Conservation (phyloP, 345 rosid genomes). For the Iberis pinnata region DNA sequence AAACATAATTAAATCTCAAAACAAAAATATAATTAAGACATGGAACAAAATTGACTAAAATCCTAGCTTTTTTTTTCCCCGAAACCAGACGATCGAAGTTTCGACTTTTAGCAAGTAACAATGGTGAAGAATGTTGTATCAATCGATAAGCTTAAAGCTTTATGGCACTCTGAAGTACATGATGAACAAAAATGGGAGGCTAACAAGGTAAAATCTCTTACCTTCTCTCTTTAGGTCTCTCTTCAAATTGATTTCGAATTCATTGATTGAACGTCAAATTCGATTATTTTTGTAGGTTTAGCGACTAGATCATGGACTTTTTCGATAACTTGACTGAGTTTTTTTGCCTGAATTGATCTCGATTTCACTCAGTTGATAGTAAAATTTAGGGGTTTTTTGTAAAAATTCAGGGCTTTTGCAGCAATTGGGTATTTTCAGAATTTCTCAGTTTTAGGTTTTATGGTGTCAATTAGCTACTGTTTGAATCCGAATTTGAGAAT, state of each 20-base stretch:
- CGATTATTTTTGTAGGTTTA: not conserved
- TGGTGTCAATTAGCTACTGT: too few relatives aligned
- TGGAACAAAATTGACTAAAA: too few relatives aligned
- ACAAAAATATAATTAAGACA: too few relatives aligned
- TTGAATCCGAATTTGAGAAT: not conserved
- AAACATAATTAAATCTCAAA: too few relatives aligned
- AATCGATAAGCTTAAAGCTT: constrained; percentile 45
- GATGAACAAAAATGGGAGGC: constrained; percentile 70
- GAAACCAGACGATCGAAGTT: constrained; percentile 14
- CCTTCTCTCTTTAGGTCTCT: not conserved
- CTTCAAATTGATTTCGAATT: not conserved
- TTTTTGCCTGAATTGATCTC: not conserved
- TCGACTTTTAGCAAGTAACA: constrained; percentile 2
- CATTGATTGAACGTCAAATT: not conserved
- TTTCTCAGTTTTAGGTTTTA: not conserved
- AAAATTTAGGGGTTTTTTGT: too few relatives aligned
- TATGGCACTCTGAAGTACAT: constrained; percentile 57
- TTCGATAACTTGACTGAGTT: not conserved
- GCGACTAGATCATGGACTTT: not conserved
- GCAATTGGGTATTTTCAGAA: not conserved
- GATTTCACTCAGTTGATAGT: constrained; percentile 2
- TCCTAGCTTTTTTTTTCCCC: constrained; percentile 5
- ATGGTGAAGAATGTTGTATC: constrained; percentile 50
- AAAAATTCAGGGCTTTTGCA: too few relatives aligned
- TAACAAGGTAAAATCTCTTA: constrained; percentile 43